These are phyloP conservation scores for Starmerella apis DNA, from an alignment of 805 yeast species.

Conservation along the genomic window DNA sequence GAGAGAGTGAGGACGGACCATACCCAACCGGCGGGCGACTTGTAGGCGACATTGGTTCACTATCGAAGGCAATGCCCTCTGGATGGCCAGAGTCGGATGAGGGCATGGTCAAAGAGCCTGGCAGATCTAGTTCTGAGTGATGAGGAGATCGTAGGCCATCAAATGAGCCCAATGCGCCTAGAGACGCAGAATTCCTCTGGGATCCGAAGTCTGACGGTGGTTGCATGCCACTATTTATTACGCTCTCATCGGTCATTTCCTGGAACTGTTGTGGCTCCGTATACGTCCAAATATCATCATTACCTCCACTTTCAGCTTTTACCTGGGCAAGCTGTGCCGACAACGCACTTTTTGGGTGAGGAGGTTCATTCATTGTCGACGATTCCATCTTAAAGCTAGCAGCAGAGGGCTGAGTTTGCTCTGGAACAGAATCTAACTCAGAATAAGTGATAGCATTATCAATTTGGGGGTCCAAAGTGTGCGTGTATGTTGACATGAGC, in stretches of 20 bases:
- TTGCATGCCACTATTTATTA: neutral
- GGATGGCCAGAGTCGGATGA: constrained; percentile 1
- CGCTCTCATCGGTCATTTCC: neutral
- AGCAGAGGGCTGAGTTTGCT: neutral
- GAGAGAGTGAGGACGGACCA: constrained; percentile 12
- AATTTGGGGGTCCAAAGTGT: neutral
- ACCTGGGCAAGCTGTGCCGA: constrained; percentile 21
- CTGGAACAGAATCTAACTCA: neutral
- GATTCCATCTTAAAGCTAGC: neutral
- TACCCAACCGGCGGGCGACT: constrained; percentile 15
- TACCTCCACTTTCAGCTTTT: constrained; percentile 2
- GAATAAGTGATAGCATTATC: neutral
- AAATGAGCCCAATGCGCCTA: constrained; percentile 5
- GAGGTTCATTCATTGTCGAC: neutral
- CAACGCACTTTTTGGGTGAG: constrained; percentile 19
- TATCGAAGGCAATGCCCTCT: constrained; percentile 9
- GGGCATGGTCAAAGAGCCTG: neutral
- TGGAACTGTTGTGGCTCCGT: neutral
- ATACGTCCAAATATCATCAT: neutral
- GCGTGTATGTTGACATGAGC: constrained; percentile 9
- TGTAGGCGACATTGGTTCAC: constrained; percentile 21
- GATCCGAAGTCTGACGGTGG: neutral
- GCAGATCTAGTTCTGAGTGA: neutral
- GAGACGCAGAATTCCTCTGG: neutral
- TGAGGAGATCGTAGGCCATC: constrained; percentile 6